Percentiles rank a stretch among this genome's conserved stretches.
Evolutionary conservation across 768 basidiomycete species (phyloP).

Genomic region (Mycena vulgaris): DNA sequence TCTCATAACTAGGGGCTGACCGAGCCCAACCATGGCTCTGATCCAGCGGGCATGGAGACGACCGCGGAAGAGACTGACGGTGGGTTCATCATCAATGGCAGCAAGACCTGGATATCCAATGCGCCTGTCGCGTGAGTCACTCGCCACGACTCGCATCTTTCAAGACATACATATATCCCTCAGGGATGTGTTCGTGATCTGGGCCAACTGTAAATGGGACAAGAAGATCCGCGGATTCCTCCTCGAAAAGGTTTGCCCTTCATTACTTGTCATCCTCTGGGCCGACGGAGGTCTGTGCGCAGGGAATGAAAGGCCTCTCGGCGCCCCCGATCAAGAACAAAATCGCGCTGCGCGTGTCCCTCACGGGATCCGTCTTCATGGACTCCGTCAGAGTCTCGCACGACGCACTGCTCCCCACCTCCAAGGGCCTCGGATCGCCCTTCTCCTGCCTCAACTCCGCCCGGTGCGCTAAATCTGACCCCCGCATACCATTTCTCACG

Average conservation of each 20-base stretch:
- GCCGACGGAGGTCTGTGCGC: background rate
- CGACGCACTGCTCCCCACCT: conserved; percentile 83
- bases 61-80: conserved; percentile 88
- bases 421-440: conserved; percentile 83
- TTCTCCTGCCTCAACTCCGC: conserved; percentile 96
- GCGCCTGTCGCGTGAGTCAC: conserved; percentile 86
- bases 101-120: conserved; percentile 99
- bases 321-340: conserved; percentile 95
- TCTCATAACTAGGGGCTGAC: conserved; percentile 87
- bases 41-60: conserved; percentile 98
- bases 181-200: conserved; percentile 92
- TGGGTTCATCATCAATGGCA: conserved; percentile 89
- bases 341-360: conserved; percentile 87
- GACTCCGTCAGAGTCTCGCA: conserved; percentile 87
- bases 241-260: conserved; percentile 80
- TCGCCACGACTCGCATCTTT: background rate
- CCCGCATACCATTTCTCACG: background rate
- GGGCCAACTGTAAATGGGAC: conserved; percentile 98
- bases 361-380: conserved; percentile 93
- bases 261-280: background rate
- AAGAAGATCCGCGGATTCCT: conserved; percentile 91
- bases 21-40: conserved; percentile 97
- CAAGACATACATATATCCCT: conserved; percentile 9
- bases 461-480: conserved; percentile 50
- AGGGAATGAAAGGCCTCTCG: conserved; percentile 88